phyloP scores from a whole-genome alignment of 345 rosid species.

The Euphorbia pulcherrima region DNA sequence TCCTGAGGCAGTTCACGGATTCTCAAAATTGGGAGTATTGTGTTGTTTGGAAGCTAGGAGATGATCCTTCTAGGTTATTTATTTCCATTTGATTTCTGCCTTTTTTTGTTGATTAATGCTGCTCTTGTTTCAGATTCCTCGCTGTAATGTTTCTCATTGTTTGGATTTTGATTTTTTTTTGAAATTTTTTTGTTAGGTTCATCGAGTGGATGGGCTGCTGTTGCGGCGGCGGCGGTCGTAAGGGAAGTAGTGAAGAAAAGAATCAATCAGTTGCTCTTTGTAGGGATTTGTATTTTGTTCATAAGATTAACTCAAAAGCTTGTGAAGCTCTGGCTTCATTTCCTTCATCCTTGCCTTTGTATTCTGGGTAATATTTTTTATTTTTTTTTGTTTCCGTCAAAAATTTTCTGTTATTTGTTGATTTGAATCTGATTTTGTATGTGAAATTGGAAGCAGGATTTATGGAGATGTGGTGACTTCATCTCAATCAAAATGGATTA shows the following conservation, averaged over 20 bases:
- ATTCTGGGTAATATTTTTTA: conserved; percentile 51
- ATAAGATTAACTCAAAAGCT: conserved; percentile 45
- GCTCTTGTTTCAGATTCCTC: background rate
- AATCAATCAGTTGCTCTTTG: conserved; percentile 33
- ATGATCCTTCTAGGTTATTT: conserved; percentile 73
- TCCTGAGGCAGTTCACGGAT: conserved; percentile 74
- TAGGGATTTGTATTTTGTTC: conserved; percentile 51
- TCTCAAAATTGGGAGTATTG: conserved; percentile 69
- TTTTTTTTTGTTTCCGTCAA: background rate
- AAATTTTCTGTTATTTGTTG: background rate
- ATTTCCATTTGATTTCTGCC: background rate
- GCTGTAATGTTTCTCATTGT: background rate
- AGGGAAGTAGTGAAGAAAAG: conserved; percentile 30
- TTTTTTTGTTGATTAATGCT: background rate
- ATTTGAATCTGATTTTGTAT: background rate
- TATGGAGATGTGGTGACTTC: conserved; percentile 77
- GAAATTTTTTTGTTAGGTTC: conserved; percentile 41
- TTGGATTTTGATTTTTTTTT: background rate
- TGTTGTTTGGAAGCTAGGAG: conserved; percentile 77
- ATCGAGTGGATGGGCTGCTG: conserved; percentile 82
- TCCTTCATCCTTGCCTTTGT: conserved; percentile 59
- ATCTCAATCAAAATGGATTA: conserved; percentile 55
- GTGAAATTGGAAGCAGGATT: conserved; percentile 40
- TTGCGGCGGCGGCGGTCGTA: conserved; percentile 42
- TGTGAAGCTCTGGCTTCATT: conserved; percentile 65